These are phyloP conservation scores for Saccharomyces mikatae DNA, from an alignment of 805 yeast species.

Conservation along the genomic window DNA sequence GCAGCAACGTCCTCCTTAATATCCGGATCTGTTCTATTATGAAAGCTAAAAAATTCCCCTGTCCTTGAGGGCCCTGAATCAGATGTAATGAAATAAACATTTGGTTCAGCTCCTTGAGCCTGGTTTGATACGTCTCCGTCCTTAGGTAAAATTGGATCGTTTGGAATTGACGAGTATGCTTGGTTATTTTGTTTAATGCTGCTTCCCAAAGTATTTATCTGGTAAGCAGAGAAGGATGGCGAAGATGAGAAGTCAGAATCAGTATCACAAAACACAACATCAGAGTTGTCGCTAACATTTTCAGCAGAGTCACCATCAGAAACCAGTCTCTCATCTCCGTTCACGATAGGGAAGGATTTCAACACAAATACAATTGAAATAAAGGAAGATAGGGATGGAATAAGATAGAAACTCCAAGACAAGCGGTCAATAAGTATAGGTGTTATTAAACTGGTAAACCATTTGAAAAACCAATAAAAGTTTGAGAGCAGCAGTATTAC, in stretches of 20 bases:
- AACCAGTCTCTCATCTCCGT: slow-evolving; percentile 79
- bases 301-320: slow-evolving; percentile 81
- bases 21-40: background rate
- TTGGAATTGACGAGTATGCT: background rate
- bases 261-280: background rate
- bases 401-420: slow-evolving; percentile 70
- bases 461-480: slow-evolving; percentile 87
- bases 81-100: background rate
- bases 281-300: slow-evolving; percentile 43
- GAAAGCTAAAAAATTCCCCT: background rate
- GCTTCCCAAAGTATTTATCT: background rate
- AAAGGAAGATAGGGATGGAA: slow-evolving; percentile 73
- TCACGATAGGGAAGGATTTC: slow-evolving; percentile 68
- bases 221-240: background rate
- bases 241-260: background rate
- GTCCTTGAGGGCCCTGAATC: background rate
- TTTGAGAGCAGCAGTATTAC: slow-evolving; percentile 90
- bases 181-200: background rate
- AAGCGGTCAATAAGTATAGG: slow-evolving; percentile 74
- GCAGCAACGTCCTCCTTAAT: background rate
- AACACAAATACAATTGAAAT: slow-evolving; percentile 66
- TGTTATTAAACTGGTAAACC: slow-evolving; percentile 85
- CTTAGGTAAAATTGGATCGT: background rate
- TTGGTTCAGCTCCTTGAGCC: background rate
- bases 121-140: background rate